Evolutionary conservation across 352 stramenopile genomes (phyloP).

Genomic region (Globisporangium middletonii): DNA sequence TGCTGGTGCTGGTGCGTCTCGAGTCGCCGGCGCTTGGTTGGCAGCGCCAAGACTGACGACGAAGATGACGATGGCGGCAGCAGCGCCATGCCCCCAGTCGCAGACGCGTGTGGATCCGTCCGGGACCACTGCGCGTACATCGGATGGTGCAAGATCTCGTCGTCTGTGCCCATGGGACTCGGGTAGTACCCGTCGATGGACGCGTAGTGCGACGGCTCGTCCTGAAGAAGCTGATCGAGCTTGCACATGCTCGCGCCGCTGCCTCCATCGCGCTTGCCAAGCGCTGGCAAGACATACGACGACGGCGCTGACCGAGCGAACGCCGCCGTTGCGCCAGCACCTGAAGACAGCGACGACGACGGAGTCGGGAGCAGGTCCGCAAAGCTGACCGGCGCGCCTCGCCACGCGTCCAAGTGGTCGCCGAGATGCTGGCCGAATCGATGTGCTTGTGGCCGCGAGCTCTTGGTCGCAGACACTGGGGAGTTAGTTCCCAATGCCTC

Average conservation of each 20-base stretch:
- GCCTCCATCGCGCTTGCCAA: conserved; percentile 5
- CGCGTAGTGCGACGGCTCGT: conserved; percentile 24
- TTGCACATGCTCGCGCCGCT: conserved; percentile 13
- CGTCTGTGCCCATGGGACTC: conserved; percentile 42
- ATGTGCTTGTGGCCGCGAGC: neutral
- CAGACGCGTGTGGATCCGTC: conserved; percentile 8
- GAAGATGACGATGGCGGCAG: conserved; percentile 3
- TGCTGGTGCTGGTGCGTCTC: neutral
- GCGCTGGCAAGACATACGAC: conserved; percentile 8
- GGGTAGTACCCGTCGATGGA: conserved; percentile 44
- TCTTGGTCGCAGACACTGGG: neutral
- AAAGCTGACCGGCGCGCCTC: conserved; percentile 6
- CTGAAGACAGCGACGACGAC: conserved; percentile 2
- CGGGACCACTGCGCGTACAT: conserved; percentile 19
- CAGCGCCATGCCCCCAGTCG: neutral
- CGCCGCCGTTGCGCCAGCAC: conserved; percentile 11
- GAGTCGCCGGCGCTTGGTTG: conserved; percentile 11
- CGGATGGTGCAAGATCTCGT: conserved; percentile 33
- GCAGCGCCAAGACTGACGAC: conserved; percentile 3
- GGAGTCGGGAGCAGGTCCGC: conserved; percentile 3
- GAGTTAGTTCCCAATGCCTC: neutral
- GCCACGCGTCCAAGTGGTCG: conserved; percentile 10
- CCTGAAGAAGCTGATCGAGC: conserved; percentile 58
- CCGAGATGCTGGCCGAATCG: conserved; percentile 5
- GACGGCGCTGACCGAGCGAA: conserved; percentile 6